Conservation (phyloP, 148 eudicot genomes). For the Beta vulgaris region DNA sequence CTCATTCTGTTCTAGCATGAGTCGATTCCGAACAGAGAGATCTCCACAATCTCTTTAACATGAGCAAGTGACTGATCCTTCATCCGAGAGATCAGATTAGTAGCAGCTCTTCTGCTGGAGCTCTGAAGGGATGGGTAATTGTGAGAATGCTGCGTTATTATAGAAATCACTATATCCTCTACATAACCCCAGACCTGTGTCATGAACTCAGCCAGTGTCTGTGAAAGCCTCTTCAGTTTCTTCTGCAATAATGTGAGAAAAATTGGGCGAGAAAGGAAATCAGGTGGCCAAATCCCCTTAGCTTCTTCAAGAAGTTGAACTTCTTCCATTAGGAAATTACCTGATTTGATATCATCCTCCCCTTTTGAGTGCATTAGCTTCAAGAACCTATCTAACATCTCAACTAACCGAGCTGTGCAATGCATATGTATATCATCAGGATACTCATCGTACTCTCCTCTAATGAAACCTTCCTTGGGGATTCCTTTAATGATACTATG, state of each 20-base stretch:
- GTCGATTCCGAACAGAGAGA: slow-evolving; percentile 28
- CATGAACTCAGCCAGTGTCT: slow-evolving; percentile 32
- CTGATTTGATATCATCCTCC: background rate
- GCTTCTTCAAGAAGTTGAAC: slow-evolving; percentile 42
- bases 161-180: slow-evolving; percentile 24
- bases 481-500: slow-evolving; percentile 43
- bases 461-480: slow-evolving; percentile 42
- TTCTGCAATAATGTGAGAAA: slow-evolving; percentile 33
- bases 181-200: slow-evolving; percentile 39
- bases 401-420: slow-evolving; percentile 44
- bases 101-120: slow-evolving; percentile 32
- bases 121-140: slow-evolving; percentile 40
- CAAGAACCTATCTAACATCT: slow-evolving; percentile 34
- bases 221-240: slow-evolving; percentile 34
- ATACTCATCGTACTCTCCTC: slow-evolving; percentile 59
- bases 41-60: slow-evolving; percentile 38
- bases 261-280: slow-evolving; percentile 46
- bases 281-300: slow-evolving; percentile 51
- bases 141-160: slow-evolving; percentile 34
- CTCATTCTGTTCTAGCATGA: slow-evolving; percentile 19
- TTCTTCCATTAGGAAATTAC: slow-evolving; percentile 37
- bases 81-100: slow-evolving; percentile 28
- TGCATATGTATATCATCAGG: slow-evolving; percentile 46
- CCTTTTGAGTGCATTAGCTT: slow-evolving; percentile 22
- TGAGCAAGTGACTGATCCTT: slow-evolving; percentile 25